Conservation (phyloP, 495 filamentous ascomycete species). For the Aspergillus hancockii region DNA sequence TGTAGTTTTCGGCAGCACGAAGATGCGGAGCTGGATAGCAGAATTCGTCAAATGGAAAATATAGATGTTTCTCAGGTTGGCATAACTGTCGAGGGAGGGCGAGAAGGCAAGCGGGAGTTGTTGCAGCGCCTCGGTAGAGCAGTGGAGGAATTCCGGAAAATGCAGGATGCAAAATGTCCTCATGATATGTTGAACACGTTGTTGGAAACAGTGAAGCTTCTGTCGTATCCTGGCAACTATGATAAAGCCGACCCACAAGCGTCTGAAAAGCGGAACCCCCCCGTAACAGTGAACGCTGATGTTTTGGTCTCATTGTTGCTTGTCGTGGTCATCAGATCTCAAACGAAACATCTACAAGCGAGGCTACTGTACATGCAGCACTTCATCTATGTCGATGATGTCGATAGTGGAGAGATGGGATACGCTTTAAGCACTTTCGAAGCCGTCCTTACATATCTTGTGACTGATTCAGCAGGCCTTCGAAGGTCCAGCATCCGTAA, state of each 20-base stretch:
- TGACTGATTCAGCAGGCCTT: slow-evolving; percentile 76
- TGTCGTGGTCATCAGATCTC: slow-evolving; percentile 88
- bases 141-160: slow-evolving; percentile 87
- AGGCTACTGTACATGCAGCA: slow-evolving; percentile 89
- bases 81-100: slow-evolving; percentile 74
- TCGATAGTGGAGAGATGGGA: slow-evolving; percentile 94
- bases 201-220: slow-evolving; percentile 79
- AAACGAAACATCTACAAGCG: slow-evolving; percentile 85
- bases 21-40: slow-evolving; percentile 86
- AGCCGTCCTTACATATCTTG: slow-evolving; percentile 88
- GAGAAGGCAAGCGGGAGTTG: slow-evolving; percentile 69
- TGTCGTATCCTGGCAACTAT: slow-evolving; percentile 58
- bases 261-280: slow-evolving; percentile 60
- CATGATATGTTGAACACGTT: slow-evolving; percentile 94
- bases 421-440: slow-evolving; percentile 97
- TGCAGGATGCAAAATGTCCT: slow-evolving; percentile 79
- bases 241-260: slow-evolving; percentile 32
- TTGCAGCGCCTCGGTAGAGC: slow-evolving; percentile 69
- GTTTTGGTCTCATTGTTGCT: slow-evolving; percentile 90
- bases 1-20: slow-evolving; percentile 75
- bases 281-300: slow-evolving; percentile 91
- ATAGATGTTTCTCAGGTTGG: slow-evolving; percentile 95
- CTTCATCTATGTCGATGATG: slow-evolving; percentile 96
- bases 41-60: slow-evolving; percentile 88
- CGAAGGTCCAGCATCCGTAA: slow-evolving; percentile 84